Evolutionary conservation across 2,329 filamentous ascomycete genomes (phyloP).

Genomic region (Rutstroemia sp.): DNA sequence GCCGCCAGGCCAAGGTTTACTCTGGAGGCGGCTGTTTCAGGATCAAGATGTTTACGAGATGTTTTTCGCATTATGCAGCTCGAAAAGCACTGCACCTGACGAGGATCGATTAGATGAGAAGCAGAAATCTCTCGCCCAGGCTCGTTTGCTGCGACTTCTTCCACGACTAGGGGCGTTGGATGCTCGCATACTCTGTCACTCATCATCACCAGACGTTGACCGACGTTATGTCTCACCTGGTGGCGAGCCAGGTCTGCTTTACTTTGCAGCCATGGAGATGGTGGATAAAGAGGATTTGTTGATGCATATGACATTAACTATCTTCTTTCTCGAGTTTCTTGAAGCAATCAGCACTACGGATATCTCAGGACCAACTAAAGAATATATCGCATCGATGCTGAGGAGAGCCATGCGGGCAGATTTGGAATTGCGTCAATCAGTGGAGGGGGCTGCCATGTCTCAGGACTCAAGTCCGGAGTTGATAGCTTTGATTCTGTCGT

Average conservation of each 20-base stretch:
- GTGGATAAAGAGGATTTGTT: constrained; percentile 29
- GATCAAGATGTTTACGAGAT: constrained; percentile 38
- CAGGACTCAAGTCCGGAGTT: constrained; percentile 23
- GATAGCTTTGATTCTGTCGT: constrained; percentile 17
- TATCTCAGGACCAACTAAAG: constrained; percentile 20
- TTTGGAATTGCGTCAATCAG: constrained; percentile 21
- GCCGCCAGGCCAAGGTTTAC: constrained; percentile 40
- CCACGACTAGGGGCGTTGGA: constrained; percentile 26
- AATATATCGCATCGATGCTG: constrained; percentile 22
- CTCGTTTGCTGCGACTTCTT: constrained; percentile 26
- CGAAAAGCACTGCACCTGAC: constrained; percentile 15
- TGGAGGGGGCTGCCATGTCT: constrained; percentile 23
- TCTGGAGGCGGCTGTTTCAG: constrained; percentile 48
- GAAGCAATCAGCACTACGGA: constrained; percentile 26
- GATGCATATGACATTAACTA: constrained; percentile 30
- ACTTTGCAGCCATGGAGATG: constrained; percentile 29
- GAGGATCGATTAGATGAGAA: constrained; percentile 23
- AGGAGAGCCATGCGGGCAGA: constrained; percentile 23
- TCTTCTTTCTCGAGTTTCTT: constrained; percentile 29
- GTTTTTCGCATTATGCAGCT: constrained; percentile 36
- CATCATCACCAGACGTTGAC: constrained; percentile 26
- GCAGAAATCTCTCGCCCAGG: constrained; percentile 30
- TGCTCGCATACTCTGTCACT: constrained; percentile 21
- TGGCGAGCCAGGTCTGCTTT: constrained; percentile 22
- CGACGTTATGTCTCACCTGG: constrained; percentile 13